Percentiles rank a stretch among this genome's conserved stretches.
phyloP scores from a whole-genome alignment of 768 basidiomycete genomes.

The Amanita brunnescens region DNA sequence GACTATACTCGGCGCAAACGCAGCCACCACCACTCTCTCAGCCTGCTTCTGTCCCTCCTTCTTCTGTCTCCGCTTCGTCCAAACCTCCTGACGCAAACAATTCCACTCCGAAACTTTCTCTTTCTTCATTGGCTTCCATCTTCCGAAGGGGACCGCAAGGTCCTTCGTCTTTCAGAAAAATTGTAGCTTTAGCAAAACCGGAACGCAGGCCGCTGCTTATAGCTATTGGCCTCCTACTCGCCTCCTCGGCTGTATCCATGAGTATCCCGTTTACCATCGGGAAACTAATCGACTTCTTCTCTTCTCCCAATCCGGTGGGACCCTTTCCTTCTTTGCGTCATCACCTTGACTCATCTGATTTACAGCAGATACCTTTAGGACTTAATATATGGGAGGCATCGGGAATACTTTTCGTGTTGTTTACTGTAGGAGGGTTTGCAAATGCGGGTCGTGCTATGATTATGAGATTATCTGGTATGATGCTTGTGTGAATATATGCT shows the following conservation, averaged over 20 bases:
- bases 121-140: conserved; percentile 17
- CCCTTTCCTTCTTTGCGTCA: neutral
- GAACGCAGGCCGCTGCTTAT: conserved; percentile 70
- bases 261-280: conserved; percentile 91
- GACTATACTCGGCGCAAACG: neutral
- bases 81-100: conserved; percentile 1
- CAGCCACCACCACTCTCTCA: conserved; percentile 10
- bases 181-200: conserved; percentile 70
- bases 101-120: conserved; percentile 1
- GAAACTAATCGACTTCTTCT: conserved; percentile 90
- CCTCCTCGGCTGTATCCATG: conserved; percentile 90
- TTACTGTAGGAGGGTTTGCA: conserved; percentile 80
- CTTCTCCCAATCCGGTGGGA: conserved; percentile 59
- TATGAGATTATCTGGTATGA: conserved; percentile 76
- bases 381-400: conserved; percentile 79
- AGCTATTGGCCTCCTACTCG: conserved; percentile 71
- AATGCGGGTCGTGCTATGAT: conserved; percentile 79
- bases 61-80: neutral
- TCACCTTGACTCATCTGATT: neutral
- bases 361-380: conserved; percentile 69
- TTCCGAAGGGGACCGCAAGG: conserved; percentile 30
- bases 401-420: conserved; percentile 58
- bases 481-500: neutral
- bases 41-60: no score
- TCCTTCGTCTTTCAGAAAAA: conserved; percentile 63